phyloP scores from a whole-genome alignment of 768 basidiomycete species.

The Boletellus emodensis region DNA sequence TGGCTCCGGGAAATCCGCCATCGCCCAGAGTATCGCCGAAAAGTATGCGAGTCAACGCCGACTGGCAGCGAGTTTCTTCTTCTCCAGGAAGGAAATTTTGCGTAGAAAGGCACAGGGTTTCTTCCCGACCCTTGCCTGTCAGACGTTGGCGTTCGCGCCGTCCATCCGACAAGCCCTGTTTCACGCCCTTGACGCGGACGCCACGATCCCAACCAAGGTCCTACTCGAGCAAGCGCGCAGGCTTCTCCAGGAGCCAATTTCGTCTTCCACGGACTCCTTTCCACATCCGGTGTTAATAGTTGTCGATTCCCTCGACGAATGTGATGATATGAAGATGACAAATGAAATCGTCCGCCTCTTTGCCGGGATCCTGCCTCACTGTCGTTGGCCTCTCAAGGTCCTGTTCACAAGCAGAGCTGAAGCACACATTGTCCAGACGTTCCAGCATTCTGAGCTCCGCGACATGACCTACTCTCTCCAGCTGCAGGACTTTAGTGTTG shows the following conservation, averaged over 20 bases:
- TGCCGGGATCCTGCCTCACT: constrained; percentile 8
- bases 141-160: constrained; percentile 22
- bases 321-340: constrained; percentile 21
- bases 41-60: constrained; percentile 13
- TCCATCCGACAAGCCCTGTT: constrained; percentile 14
- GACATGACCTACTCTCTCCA: constrained; percentile 3
- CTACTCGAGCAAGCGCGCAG: constrained; percentile 22
- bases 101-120: constrained; percentile 23
- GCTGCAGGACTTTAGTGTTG: constrained; percentile 20
- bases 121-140: constrained; percentile 32
- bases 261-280: constrained; percentile 5
- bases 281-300: constrained; percentile 18
- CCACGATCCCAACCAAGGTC: constrained; percentile 20
- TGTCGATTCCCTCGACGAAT: constrained; percentile 23
- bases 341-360: constrained; percentile 23
- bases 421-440: constrained; percentile 16
- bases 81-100: constrained; percentile 22
- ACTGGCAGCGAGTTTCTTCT: constrained; percentile 35
- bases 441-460: constrained; percentile 16
- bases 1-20: constrained; percentile 22
- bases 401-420: constrained; percentile 24
- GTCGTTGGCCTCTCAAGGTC: constrained; percentile 23
- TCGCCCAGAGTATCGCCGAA: constrained; percentile 30
- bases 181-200: constrained; percentile 17
- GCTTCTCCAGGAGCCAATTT: constrained; percentile 22